Conservation (phyloP, 108 stramenopile species). For the Cylindrotheca closterium region DNA sequence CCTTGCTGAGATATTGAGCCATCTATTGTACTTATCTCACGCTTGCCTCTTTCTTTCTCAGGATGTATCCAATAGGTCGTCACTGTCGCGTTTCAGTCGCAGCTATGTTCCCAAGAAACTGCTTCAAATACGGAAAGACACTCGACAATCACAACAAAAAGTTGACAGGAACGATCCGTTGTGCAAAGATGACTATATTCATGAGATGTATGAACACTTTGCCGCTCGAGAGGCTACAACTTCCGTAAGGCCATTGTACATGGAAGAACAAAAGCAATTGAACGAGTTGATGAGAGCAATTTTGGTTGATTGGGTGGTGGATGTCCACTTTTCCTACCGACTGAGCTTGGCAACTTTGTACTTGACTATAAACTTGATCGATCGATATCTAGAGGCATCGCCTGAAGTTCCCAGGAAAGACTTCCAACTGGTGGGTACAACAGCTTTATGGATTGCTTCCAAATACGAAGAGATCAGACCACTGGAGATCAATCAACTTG, state of each 20-base stretch:
- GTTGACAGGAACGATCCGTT: slow-evolving; percentile 78
- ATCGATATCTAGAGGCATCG: slow-evolving; percentile 68
- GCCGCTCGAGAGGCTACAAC: slow-evolving; percentile 52
- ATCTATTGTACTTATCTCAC: background rate
- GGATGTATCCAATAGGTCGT: background rate
- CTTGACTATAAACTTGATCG: slow-evolving; percentile 84
- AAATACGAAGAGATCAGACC: slow-evolving; percentile 96
- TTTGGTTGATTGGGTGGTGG: slow-evolving; percentile 92
- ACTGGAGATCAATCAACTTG: slow-evolving; percentile 72
- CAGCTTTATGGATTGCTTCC: slow-evolving; percentile 79
- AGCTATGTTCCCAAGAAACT: background rate
- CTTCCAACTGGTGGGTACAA: slow-evolving; percentile 88
- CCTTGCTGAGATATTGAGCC: no score
- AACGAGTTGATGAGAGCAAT: slow-evolving; percentile 86
- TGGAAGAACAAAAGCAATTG: slow-evolving; percentile 71
- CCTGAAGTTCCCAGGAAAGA: slow-evolving; percentile 57
- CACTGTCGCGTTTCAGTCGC: background rate
- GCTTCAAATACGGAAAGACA: background rate
- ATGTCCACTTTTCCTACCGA: slow-evolving; percentile 88
- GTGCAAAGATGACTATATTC: slow-evolving; percentile 76
- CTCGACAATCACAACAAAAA: no score
- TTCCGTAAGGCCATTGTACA: slow-evolving; percentile 53
- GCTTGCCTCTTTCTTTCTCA: background rate
- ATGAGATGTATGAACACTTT: slow-evolving; percentile 84
- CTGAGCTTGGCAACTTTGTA: slow-evolving; percentile 84